These are phyloP conservation scores for Phytophthora pluvialis DNA, from an alignment of 352 stramenopile genomes.

Conservation along the genomic window DNA sequence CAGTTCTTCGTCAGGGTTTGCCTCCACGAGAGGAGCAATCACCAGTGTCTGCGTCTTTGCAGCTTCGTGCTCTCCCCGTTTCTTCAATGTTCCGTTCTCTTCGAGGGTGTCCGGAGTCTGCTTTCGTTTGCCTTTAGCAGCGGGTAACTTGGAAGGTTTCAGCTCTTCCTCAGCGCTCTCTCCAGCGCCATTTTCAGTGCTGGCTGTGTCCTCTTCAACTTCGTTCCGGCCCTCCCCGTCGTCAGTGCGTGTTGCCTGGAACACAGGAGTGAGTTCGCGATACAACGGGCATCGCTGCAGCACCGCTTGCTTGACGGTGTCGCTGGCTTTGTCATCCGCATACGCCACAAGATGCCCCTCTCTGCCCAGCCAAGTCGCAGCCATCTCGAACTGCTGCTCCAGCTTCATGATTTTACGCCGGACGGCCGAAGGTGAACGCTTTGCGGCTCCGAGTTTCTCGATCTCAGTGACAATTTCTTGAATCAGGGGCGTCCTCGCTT, in stretches of 20 bases:
- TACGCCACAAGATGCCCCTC: conserved; percentile 2
- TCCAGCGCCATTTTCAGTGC: neutral
- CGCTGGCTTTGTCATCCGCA: neutral
- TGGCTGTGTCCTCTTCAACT: neutral
- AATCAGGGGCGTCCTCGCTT: neutral
- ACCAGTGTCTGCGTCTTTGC: neutral
- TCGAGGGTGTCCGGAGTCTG: neutral
- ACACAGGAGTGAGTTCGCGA: conserved; percentile 10
- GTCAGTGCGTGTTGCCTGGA: too few relatives aligned
- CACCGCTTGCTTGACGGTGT: conserved; percentile 1
- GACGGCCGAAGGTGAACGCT: conserved; percentile 3
- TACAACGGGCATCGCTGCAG: conserved; percentile 10
- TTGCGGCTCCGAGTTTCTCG: neutral
- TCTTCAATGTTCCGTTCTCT: neutral
- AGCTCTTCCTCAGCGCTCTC: neutral
- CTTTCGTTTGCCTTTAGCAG: neutral
- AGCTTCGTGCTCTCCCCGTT: conserved; percentile 2
- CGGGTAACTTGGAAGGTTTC: neutral
- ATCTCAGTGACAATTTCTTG: conserved; percentile 12
- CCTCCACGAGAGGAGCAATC: neutral
- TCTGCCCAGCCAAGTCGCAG: conserved; percentile 4
- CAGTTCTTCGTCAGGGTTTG: neutral
- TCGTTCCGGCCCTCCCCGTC: too few relatives aligned
- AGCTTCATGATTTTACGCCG: conserved; percentile 3
- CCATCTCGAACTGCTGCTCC: conserved; percentile 8